Evolutionary conservation across 805 yeast species (phyloP).

Genomic region (Starmerella vaccinii): DNA sequence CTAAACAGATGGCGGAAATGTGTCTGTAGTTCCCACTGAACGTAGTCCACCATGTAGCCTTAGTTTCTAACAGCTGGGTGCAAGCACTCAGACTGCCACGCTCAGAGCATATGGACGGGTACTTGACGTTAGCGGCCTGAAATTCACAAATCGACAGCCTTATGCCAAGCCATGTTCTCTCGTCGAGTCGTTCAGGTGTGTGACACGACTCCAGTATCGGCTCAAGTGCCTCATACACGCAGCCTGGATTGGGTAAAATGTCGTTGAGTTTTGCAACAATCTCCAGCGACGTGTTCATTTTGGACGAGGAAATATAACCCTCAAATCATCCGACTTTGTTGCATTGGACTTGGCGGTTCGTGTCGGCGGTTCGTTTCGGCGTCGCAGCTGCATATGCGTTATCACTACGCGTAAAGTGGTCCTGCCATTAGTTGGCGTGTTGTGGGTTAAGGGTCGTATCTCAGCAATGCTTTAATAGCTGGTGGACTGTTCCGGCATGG

Average conservation of each 20-base stretch:
- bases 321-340: no score
- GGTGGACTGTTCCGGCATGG: not conserved
- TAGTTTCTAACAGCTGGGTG: slow-evolving; percentile 24
- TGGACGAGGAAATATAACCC: no score
- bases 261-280: slow-evolving; percentile 15
- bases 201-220: slow-evolving; percentile 25
- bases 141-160: slow-evolving; percentile 29
- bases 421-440: not conserved
- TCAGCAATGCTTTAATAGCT: not conserved
- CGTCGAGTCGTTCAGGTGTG: slow-evolving; percentile 16
- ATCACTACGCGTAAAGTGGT: not conserved
- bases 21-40: slow-evolving; percentile 56
- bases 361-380: no score
- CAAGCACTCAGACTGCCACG: slow-evolving; percentile 14
- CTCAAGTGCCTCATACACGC: slow-evolving; percentile 25
- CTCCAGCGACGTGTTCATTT: slow-evolving; percentile 16
- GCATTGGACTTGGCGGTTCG: not conserved
- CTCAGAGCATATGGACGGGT: slow-evolving; percentile 24
- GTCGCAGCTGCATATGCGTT: not conserved
- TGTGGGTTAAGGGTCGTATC: not conserved
- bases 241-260: slow-evolving; percentile 23
- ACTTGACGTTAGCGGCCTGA: slow-evolving; percentile 25
- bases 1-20: slow-evolving; percentile 41
- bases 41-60: slow-evolving; percentile 59
- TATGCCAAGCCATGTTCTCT: slow-evolving; percentile 24